Conservation (phyloP, 192 early-diverging fungal species). For the Coemansia sp. region DNA sequence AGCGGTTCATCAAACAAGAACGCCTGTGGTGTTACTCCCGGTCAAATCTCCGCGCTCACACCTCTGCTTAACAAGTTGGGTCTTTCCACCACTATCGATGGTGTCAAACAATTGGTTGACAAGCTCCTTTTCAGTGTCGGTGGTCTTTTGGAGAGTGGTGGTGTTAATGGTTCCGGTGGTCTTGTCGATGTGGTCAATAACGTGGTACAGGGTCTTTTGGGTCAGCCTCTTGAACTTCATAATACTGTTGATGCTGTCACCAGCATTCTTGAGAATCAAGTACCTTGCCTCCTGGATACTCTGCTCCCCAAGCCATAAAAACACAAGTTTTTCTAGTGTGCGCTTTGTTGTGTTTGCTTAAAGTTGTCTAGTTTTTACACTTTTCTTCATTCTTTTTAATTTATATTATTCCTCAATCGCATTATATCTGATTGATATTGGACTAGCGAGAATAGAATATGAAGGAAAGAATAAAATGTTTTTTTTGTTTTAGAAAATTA, state of each 20-base stretch:
- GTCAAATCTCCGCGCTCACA: conserved; percentile 44
- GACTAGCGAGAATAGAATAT: not conserved
- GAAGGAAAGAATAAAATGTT: not conserved
- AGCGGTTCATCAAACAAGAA: conserved; percentile 15
- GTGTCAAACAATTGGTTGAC: conserved; percentile 45
- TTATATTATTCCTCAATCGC: not conserved
- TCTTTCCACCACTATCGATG: conserved; percentile 24
- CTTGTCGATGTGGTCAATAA: conserved; percentile 41
- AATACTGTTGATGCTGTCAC: conserved; percentile 34
- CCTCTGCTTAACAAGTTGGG: conserved; percentile 41
- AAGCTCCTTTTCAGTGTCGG: conserved; percentile 27
- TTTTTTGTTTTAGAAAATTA: too few species aligned
- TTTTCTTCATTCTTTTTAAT: not conserved
- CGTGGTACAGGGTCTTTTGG: conserved; percentile 37
- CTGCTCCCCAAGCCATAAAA: conserved; percentile 36
- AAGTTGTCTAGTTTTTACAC: not conserved
- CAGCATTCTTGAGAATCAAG: conserved; percentile 37
- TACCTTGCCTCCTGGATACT: conserved; percentile 45
- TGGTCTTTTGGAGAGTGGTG: conserved; percentile 31
- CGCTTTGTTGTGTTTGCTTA: too few species aligned
- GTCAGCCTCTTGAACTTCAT: conserved; percentile 31
- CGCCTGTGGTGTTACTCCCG: conserved; percentile 31
- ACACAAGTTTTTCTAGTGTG: not conserved
- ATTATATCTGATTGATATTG: not conserved
- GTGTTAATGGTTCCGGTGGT: conserved; percentile 22